These are phyloP conservation scores for Gillenia trifoliata DNA, from an alignment of 306 rosid genomes.

Conservation along the genomic window DNA sequence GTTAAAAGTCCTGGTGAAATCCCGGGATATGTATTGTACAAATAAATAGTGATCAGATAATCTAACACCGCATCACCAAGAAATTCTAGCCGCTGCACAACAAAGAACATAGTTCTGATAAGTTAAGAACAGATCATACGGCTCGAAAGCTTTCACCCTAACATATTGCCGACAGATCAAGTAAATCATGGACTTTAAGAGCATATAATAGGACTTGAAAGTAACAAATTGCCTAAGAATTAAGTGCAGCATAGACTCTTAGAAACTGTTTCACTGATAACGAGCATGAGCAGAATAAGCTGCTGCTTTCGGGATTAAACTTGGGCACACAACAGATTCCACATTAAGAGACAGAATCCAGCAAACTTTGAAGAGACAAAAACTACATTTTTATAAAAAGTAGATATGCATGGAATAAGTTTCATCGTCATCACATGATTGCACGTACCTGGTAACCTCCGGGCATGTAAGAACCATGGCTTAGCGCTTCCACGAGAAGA, in stretches of 20 bases:
- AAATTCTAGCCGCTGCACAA: conserved; percentile 66
- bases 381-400: background rate
- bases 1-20: conserved; percentile 57
- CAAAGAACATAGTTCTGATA: background rate
- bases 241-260: background rate
- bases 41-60: conserved; percentile 50
- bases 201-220: background rate
- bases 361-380: background rate
- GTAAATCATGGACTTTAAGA: too few relatives aligned
- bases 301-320: background rate
- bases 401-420: background rate
- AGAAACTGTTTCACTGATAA: background rate
- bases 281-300: background rate
- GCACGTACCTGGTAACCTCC: conserved; percentile 70
- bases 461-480: conserved; percentile 88
- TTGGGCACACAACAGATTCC: background rate
- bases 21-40: conserved; percentile 47
- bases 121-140: too few relatives aligned
- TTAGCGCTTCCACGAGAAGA: conserved; percentile 66
- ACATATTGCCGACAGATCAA: too few relatives aligned
- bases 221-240: background rate
- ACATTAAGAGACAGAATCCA: background rate
- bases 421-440: background rate
- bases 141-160: too few relatives aligned
- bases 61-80: conserved; percentile 71